Conservation (phyloP, 345 rosid genomes). For the Eucalyptus curtisii region DNA sequence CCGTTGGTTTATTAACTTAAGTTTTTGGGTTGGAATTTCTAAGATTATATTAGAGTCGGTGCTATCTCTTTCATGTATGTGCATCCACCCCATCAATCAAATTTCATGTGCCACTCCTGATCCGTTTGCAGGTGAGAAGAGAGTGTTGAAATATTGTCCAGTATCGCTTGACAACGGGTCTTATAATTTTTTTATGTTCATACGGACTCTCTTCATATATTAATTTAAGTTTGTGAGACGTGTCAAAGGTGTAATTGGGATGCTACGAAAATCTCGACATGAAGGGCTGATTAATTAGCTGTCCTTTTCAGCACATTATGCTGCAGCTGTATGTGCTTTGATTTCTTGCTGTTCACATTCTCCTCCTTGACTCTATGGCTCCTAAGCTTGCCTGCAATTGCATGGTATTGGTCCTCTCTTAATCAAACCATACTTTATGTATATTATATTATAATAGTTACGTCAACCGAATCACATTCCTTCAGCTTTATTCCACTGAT, state of each 20-base stretch:
- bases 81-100: not conserved
- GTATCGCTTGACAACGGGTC: accelerated
- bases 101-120: not conserved
- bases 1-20: not conserved
- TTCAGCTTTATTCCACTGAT: not conserved
- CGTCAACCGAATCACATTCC: not conserved
- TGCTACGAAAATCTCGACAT: not conserved
- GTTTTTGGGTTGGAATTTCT: not conserved
- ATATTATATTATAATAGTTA: not conserved
- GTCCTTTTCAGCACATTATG: not conserved
- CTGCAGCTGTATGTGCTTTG: not conserved
- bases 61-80: not conserved
- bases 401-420: not conserved
- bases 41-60: not conserved
- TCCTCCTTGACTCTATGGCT: not conserved
- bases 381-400: not conserved
- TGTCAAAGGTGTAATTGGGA: not conserved
- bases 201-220: not conserved
- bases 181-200: not conserved
- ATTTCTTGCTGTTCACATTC: not conserved
- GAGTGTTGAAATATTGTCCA: not conserved
- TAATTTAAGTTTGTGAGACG: not conserved
- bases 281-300: not conserved
- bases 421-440: not conserved
- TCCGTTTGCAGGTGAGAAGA: accelerated